Conservation (phyloP, 805 yeast species). For the Starmerella bombicola region DNA sequence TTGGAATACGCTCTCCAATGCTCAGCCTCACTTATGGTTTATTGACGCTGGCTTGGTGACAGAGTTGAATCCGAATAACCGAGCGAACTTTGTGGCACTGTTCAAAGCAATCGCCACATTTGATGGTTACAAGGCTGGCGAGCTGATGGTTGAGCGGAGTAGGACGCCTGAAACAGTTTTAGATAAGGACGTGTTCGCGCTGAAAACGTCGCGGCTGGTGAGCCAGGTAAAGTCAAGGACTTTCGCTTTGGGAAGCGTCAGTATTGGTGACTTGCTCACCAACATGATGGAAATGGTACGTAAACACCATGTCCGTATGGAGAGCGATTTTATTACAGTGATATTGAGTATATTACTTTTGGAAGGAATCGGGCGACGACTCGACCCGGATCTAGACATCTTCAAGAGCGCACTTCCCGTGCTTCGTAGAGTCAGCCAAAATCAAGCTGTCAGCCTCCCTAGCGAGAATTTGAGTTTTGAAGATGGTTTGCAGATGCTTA, state of each 20-base stretch:
- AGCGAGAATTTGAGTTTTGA: conserved; percentile 31
- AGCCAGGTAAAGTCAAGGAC: conserved; percentile 72
- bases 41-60: conserved; percentile 92
- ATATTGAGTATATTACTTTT: conserved; percentile 82
- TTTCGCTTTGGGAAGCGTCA: conserved; percentile 80
- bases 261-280: conserved; percentile 81
- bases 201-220: conserved; percentile 75
- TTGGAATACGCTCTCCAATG: conserved; percentile 44
- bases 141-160: conserved; percentile 87
- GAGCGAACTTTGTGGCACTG: conserved; percentile 76
- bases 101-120: conserved; percentile 81
- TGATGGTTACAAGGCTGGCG: conserved; percentile 92
- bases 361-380: conserved; percentile 91
- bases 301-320: conserved; percentile 91
- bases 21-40: conserved; percentile 75
- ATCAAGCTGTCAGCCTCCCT: conserved; percentile 40
- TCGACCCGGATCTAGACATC: conserved; percentile 84
- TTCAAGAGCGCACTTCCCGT: conserved; percentile 90
- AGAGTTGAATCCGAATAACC: conserved; percentile 61
- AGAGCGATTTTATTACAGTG: conserved; percentile 89
- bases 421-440: conserved; percentile 52
- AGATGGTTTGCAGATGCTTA: conserved; percentile 65
- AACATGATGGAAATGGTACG: conserved; percentile 85
- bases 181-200: conserved; percentile 71
- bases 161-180: conserved; percentile 88